Base-by-base conservation (phyloP, 306 rosid genomes). In the Chamaecrista fasciculata region DNA sequence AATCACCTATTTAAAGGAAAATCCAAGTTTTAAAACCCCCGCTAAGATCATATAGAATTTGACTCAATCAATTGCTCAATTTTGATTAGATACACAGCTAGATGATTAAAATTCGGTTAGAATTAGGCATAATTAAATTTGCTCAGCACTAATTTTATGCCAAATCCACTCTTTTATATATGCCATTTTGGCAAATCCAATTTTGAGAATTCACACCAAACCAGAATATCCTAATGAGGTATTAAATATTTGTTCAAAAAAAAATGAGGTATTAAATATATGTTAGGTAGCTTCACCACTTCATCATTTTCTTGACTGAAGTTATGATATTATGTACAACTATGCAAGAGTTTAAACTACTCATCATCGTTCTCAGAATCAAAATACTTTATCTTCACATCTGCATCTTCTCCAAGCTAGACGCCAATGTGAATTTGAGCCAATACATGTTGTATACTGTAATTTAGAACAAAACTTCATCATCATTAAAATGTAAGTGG, bases 331-430 rank as follows among this genome's bases (percentile, higher is more conserved):
- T 26, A 51, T 48, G 16, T 11, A 39, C 11, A 50, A 24, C 43
- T 19, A 60, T 55, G 36, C 37, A 37, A 28, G 71, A 7, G 14
- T 12, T 53, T 29, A 26, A 12, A 60, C 62, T 69, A 71, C 70
- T 83, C 82, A 57, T 16, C 24, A 18, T 88, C 94, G 44, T 82
- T 91, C 52, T 80, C 87, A 0, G 76, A 82, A 75, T 87, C 91
- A 61, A 81, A 79, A n/a, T n/a, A n/a, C 80, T 60, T 84, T 36
- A 84, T 57, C 80, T 83, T 89, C 83, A 85, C 87, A 62, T 86
- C 89, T 2, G 86, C 89, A 64, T 87, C 94, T 81, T 89, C 96
- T 61, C 91, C 88, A 62, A 64, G 86, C 66, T 80, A 89, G 64
- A 85, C 70, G 84, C 80, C 72, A 66, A 53, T 74, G 75, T 84